Evolutionary conservation across 805 yeast species (phyloP).

Genomic region (Saturnispora serradocipensis): DNA sequence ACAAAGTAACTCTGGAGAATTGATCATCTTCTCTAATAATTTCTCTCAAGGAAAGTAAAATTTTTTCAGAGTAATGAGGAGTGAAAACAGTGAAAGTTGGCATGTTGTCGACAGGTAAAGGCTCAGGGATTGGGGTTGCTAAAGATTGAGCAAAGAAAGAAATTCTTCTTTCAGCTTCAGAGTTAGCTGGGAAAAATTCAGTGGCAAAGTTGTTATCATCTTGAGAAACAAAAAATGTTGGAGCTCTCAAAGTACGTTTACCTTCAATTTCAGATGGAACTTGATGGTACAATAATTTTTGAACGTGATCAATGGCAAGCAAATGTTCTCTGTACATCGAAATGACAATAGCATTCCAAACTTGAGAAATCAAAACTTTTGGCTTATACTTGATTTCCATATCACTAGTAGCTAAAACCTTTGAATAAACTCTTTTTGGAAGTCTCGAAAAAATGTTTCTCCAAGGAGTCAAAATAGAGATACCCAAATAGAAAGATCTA

Average conservation of each 20-base stretch:
- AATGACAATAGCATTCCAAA: conserved; percentile 98
- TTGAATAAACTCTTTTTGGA: conserved; percentile 98
- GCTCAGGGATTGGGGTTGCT: conserved; percentile 98
- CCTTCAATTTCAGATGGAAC: conserved; percentile 98
- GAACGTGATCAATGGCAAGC: conserved; percentile 97
- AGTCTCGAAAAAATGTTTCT: conserved; percentile 95
- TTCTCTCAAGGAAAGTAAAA: conserved; percentile 84
- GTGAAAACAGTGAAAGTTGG: conserved; percentile 96
- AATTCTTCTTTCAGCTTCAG: conserved; percentile 99
- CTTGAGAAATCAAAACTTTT: conserved; percentile 94
- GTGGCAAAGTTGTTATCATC: conserved; percentile 93
- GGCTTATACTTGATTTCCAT: conserved; percentile 99
- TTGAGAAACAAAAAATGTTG: conserved; percentile 96
- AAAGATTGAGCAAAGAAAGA: conserved; percentile 98
- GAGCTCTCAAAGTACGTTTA: conserved; percentile 96
- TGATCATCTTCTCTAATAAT: conserved; percentile 96
- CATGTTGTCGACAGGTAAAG: conserved; percentile 98
- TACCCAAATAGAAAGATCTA: conserved; percentile 97
- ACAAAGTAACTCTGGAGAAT: conserved; percentile 85
- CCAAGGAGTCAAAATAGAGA: conserved; percentile 98
- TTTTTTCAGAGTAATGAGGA: conserved; percentile 95
- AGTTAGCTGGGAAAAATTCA: conserved; percentile 92
- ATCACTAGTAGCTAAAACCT: conserved; percentile 94
- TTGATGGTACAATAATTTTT: conserved; percentile 93
- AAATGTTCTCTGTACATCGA: conserved; percentile 99